Base-by-base conservation (phyloP, 2,329 filamentous ascomycete genomes). In the Colletotrichum brevisporum region DNA sequence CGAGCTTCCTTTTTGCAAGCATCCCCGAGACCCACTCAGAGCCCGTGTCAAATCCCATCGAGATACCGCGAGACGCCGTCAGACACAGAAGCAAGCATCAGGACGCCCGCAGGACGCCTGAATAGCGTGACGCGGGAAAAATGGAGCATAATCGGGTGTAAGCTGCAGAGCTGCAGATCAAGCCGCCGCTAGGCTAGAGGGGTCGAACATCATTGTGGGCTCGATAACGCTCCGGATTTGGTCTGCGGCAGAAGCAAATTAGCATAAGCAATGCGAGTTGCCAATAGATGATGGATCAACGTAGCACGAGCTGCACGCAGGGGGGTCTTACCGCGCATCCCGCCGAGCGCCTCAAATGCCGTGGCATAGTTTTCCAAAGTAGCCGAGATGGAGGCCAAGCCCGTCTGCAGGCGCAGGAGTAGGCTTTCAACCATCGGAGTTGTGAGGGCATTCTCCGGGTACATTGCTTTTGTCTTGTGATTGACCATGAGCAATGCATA, bases 401-500 rank as follows among this genome's bases (percentile, higher is more conserved):
- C 82, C 71, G 80, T 79, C 71, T 83, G 81, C 51, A 84, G 76
- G 57, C 79, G 78, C 31, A 77, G 71, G 12, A 83, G 76, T 63
- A 83, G 76, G 71, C 78, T 81, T 15, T 78, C 78, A 13, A 77
- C 75, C 47, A 78, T 73, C 6, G 73, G 73, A 6, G 71, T 72
- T 39, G 69, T 67, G 73, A 53, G 71, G 66, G 50, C 66, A n/a
- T 73, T 59, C 48, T 72, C 72, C 5, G 76, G 74, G 63, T 81
- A 81, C 71, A 80, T 72, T 36, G 80, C 78, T 66, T 78, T 78
- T 2, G 79, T 83, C 74, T 80, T 82, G 50, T 80, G 78, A 71
- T 80, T 78, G 54, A 84, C 78, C 78, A 83, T 83, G 43, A 83
- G 76, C 57, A 84, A 76, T 16, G 81, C 79, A 60, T 84, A 84